Base-by-base conservation (phyloP, 148 eudicot genomes). In the Nepenthes gracilis region DNA sequence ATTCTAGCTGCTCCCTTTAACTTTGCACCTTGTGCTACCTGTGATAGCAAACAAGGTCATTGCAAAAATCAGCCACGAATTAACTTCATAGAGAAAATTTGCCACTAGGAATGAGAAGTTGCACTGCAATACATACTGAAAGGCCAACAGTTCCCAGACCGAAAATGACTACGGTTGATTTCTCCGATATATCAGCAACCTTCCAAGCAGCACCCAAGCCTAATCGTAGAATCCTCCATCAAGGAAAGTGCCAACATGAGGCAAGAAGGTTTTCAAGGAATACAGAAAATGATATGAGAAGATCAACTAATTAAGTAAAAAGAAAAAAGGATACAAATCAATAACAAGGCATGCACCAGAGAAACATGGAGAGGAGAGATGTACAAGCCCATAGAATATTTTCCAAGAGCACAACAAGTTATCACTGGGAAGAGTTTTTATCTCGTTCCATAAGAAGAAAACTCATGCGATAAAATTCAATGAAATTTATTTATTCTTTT, bases 121-220 rank as follows among this genome's bases (percentile, higher is more conserved):
- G 23, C 52, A 43, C 60, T 55, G 23, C 52, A 43, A 57, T 74
- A 69, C 98, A 80, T 72, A 93, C 96, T 59, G 98, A 83, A 67
- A 93, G 94, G 48, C 98, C 98, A 36, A 93, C 96, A 72, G 98
- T 93, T 79, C 98, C 98, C 56, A 93, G 85, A 68, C 98, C 98
- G 72, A 80, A 93, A 63, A 93, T 81, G 61, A 80, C 92, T 3
- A 90, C 89, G 3, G 83, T 78, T 14, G 97, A 90, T 36, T 88
- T 78, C 59, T 77, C 73, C 23, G 89, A 59, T 59, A 90, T 61
- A 75, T 90, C 79, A 65, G 97, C 97, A 79, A 90, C 87, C 68
- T 74, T 90, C 97, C 97, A 90, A 66, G 97, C 97, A 51, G 98
- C 96, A 75, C 98, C 98, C 40, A 93, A 75, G 68, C 98, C 98